Evolutionary conservation across 2,329 filamentous ascomycete species (phyloP).

Genomic region (Neonectria hederae): DNA sequence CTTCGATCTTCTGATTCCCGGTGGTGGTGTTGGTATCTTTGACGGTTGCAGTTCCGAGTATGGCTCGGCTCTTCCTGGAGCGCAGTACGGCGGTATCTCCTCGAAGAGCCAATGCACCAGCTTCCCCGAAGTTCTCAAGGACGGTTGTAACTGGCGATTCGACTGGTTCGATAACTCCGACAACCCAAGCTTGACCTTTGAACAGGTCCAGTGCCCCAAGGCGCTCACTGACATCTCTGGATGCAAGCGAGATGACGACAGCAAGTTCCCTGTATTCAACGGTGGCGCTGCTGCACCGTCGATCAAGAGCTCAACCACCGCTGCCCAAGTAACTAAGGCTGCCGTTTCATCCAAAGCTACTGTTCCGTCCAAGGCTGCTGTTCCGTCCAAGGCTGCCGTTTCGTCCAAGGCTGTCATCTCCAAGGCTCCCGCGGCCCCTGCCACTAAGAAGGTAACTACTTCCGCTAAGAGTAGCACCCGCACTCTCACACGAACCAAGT

Average conservation of each 20-base stretch:
- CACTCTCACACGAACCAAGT: constrained; percentile 25
- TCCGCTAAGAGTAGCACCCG: constrained; percentile 16
- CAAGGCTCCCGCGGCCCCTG: constrained; percentile 8
- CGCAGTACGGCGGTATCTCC: constrained; percentile 66
- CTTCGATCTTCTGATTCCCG: constrained; percentile 66
- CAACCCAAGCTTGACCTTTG: constrained; percentile 65
- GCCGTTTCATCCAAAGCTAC: background rate
- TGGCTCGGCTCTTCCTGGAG: constrained; percentile 57
- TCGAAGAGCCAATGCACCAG: constrained; percentile 60
- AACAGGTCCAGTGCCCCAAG: constrained; percentile 64
- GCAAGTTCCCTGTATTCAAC: constrained; percentile 39
- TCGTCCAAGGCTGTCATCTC: background rate
- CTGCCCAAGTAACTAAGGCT: background rate
- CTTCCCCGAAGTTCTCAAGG: constrained; percentile 63
- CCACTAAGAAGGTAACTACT: constrained; percentile 10
- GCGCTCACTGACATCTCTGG: constrained; percentile 55
- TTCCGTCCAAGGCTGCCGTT: background rate
- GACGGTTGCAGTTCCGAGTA: constrained; percentile 62
- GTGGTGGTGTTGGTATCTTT: constrained; percentile 64
- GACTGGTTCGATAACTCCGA: constrained; percentile 70
- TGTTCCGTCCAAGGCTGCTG: background rate
- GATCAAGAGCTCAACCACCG: background rate
- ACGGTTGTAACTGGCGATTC: constrained; percentile 70
- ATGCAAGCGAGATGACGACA: constrained; percentile 47
- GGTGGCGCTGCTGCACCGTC: constrained; percentile 10